phyloP scores from a whole-genome alignment of 2,329 filamentous ascomycete genomes.

The Byssoonygena ceratinophila region DNA sequence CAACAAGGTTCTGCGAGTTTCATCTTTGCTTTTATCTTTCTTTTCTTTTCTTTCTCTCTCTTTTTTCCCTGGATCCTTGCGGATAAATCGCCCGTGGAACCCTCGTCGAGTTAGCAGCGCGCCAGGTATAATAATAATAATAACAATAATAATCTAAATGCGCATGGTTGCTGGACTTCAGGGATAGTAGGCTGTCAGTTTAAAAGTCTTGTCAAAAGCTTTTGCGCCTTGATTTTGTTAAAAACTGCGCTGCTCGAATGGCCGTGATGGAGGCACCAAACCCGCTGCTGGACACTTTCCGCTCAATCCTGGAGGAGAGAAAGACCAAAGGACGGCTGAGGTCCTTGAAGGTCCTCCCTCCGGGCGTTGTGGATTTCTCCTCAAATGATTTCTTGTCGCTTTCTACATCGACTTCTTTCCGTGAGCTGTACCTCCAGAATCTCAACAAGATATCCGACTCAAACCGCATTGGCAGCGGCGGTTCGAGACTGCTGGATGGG shows the following conservation, averaged over 20 bases:
- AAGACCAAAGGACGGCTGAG: constrained; percentile 38
- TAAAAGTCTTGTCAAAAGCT: background rate
- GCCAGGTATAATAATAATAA: background rate
- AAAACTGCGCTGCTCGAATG: constrained; percentile 8
- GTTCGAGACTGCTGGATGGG: constrained; percentile 55
- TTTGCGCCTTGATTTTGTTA: background rate
- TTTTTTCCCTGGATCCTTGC: background rate
- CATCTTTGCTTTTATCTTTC: background rate
- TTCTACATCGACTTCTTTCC: constrained; percentile 39
- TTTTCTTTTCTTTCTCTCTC: background rate
- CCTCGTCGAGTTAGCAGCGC: background rate
- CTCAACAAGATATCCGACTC: constrained; percentile 29
- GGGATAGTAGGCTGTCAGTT: background rate
- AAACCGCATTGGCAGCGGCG: constrained; percentile 45
- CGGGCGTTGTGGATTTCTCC: constrained; percentile 47
- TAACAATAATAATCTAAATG: background rate
- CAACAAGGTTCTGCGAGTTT: background rate
- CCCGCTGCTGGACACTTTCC: constrained; percentile 25
- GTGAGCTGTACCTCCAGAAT: constrained; percentile 40
- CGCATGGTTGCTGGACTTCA: background rate
- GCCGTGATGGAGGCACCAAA: constrained; percentile 1
- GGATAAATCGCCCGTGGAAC: background rate
- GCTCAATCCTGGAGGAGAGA: constrained; percentile 30
- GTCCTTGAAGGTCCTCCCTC: constrained; percentile 37
- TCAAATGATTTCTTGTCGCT: constrained; percentile 58